These are phyloP conservation scores for Botryobasidium botryosum DNA, from an alignment of 768 basidiomycete genomes.

Conservation along the genomic window DNA sequence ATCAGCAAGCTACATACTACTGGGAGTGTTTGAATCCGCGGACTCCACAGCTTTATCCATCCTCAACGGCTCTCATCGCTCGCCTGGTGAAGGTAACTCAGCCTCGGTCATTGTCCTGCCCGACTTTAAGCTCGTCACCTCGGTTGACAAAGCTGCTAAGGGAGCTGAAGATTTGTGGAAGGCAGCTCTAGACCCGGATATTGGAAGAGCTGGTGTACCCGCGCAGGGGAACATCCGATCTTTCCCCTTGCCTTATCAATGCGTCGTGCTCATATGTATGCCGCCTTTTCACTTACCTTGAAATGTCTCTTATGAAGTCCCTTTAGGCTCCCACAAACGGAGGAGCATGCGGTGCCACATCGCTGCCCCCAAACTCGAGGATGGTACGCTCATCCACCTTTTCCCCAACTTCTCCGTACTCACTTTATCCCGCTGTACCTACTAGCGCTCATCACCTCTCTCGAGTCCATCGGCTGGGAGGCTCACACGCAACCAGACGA, in stretches of 20 bases:
- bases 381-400: slow-evolving; percentile 29
- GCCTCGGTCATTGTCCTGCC: slow-evolving; percentile 83
- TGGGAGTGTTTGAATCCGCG: slow-evolving; percentile 37
- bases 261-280: slow-evolving; percentile 78
- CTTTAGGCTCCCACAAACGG: slow-evolving; percentile 76
- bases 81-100: slow-evolving; percentile 42
- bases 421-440: slow-evolving; percentile 13
- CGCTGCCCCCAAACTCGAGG: slow-evolving; percentile 67
- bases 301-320: no score
- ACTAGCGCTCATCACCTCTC: slow-evolving; percentile 43
- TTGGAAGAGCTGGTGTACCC: slow-evolving; percentile 24
- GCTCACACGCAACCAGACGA: slow-evolving; percentile 61
- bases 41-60: slow-evolving; percentile 44
- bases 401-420: neutral
- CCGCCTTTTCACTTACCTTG: slow-evolving; percentile 11
- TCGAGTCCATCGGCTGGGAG: slow-evolving; percentile 55
- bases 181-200: slow-evolving; percentile 39
- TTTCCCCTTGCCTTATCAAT: slow-evolving; percentile 78
- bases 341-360: slow-evolving; percentile 86
- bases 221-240: slow-evolving; percentile 35
- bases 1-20: slow-evolving; percentile 13
- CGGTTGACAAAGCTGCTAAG: slow-evolving; percentile 41
- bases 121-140: slow-evolving; percentile 72
- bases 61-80: slow-evolving; percentile 75
- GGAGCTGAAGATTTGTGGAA: slow-evolving; percentile 61